Evolutionary conservation across 1,284 basidiomycete species (phyloP), one percentile per base, ranked within the genome.

Genomic region (Naganishia sp.): DNA sequence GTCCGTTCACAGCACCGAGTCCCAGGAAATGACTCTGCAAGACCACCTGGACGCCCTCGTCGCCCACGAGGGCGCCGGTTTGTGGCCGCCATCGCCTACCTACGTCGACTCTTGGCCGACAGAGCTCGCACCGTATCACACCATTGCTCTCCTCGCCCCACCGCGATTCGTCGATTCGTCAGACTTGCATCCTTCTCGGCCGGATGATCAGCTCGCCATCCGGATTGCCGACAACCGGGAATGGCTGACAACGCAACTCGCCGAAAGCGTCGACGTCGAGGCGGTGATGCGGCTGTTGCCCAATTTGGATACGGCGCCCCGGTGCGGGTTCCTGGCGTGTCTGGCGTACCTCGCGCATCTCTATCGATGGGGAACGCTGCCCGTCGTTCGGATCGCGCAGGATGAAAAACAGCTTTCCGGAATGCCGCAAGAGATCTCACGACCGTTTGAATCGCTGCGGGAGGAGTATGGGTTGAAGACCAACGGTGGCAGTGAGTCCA

Each of bases 341-440:
- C 48, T 67, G 23, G 61, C 66, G 21, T 67, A 67, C 46, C 57
- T 67, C 46, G 61, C 66, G 4, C 66, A 67, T 42, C 54, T 67
- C n/a, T 67, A 64, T 23, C 54, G 66, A 18, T 67, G 66, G 66
- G 66, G 66, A 2, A 67, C 55, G 31, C 16, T 64, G 16, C 66
- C 66, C 15, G 66, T 67, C 23, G 66, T 67, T 6, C n/a, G 53
- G 60, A 52, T 67, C 39, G 66, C 66, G n/a, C 66, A 67, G 60
- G 66, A 67, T 50, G 66, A 67, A 46, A 63, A 55, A 45, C 16
- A 15, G 10, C 10, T 64, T 21, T 25, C 49, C 13, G 55, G 60
- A 39, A 50, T 67, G 55, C 66, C 66, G 42, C 23, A 64, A 46
- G 66, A 55, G 48, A 55, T 67, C 15, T n/a, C 28, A 43, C 15